Base-by-base conservation (phyloP, 1,284 basidiomycete species). In the Pulchroboletus neoregius region DNA sequence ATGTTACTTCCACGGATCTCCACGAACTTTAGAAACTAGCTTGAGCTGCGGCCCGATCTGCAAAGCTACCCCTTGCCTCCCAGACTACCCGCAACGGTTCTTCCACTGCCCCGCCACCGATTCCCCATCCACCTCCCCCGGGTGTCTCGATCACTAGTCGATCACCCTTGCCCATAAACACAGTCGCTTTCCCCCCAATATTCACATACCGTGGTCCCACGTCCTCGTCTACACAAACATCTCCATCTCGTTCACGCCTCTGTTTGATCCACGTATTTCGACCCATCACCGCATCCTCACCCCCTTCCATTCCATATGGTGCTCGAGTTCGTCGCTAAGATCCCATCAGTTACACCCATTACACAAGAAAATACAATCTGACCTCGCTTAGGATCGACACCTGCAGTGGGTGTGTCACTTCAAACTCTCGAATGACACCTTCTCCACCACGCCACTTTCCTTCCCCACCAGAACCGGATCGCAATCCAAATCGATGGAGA, bases 251-350 rank as follows among this genome's bases (percentile, higher is more conserved):
- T 51, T 74, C 61, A 16, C 88, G 78, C 31, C 79, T 72, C 58
- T 79, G 75, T 70, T 94, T 94, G 49, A 94, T 71, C 94, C 94
- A 98, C 16, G 87, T 82, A 65, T 98, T 98, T 39, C 82, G 76
- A 0, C 94, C 94, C 50, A 87, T 68, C 42, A 69, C 72, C 8
- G 85, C 94, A 5, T 82, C 74, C 13, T 78, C 82, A 9, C 95
- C 95, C 8, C 94, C 94, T 54, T 88, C 81, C 64, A 94, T 67
- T 2, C 95, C 95, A 64, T 95, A 97, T 9, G 95, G 95, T 52
- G 85, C 82, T 28, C 89, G 79, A 0, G 92, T 91, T 13, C 95
- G 78, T 49, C 95, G 76, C 84, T 93, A 58, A 15, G 10, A 54
- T 26, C 10, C 10, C 9, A 11, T 52, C 11, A 37, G 32, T 33